Evolutionary conservation across 306 rosid species (phyloP).

Genomic region (Nissolia schottii): DNA sequence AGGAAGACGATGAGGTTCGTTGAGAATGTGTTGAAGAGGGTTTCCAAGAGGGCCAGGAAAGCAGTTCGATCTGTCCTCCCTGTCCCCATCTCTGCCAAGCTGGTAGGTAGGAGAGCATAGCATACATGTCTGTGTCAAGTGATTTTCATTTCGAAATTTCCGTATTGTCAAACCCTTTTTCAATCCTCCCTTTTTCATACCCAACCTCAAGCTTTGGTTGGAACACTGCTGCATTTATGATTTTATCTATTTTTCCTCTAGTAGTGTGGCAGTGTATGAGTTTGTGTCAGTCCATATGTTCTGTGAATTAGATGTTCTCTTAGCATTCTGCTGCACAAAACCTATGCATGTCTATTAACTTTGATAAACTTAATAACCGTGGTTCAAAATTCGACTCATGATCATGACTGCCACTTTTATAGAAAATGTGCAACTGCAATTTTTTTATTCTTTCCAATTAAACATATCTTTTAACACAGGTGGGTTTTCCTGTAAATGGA

Average conservation of each 20-base stretch:
- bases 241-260: too few relatives aligned
- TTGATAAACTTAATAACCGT: neutral
- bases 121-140: neutral
- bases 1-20: slow-evolving; percentile 49
- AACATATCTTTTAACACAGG: slow-evolving; percentile 26
- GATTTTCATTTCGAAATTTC: neutral
- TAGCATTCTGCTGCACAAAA: neutral
- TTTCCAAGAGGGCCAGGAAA: slow-evolving; percentile 57
- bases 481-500: slow-evolving; percentile 70
- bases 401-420: neutral
- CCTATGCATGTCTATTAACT: neutral
- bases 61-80: slow-evolving; percentile 80
- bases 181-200: too few relatives aligned
- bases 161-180: neutral
- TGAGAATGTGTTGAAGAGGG: slow-evolving; percentile 59
- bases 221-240: too few relatives aligned
- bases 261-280: too few relatives aligned
- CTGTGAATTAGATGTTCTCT: neutral
- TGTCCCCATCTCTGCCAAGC: slow-evolving; percentile 46
- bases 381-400: neutral
- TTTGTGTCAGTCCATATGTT: too few relatives aligned
- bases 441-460: neutral
- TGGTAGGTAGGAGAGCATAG: too few relatives aligned
- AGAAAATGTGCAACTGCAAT: neutral
- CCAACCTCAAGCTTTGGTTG: too few relatives aligned